Evolutionary conservation across 2,329 filamentous ascomycete species (phyloP), one percentile per base, ranked within the genome.

Genomic region (Ophiostoma quercus): DNA sequence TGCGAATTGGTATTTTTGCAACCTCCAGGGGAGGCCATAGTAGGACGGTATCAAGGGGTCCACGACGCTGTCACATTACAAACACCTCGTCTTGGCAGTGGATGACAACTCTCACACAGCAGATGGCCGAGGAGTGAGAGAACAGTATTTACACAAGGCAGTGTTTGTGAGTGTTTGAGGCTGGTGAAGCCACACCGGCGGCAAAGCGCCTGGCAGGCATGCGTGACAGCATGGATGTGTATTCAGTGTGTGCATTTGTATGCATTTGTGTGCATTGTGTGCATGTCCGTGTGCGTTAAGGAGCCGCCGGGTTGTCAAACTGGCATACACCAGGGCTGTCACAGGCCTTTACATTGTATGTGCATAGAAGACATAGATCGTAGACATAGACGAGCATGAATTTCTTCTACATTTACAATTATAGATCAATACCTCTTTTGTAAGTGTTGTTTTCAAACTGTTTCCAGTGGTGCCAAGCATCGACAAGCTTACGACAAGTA

Each of bases 41-140:
- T 57, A 57, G 51, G 57, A 32, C 57, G 25, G 57, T 62, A 62
- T 62, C 57, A 62, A 62, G 57, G 57, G 51, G 12, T 32, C 57
- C 22, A 14, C 6, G 57, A 34, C 57, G 22, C 57, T 7, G 57
- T 32, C 25, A 62, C 57, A 62, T 62, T 25, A 32, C 25, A 62
- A 62, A 32, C 57, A 32, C 22, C 12, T 51, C 29, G 25, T 62
- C 57, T 62, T 62, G 57, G 57, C 57, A 34, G 57, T 62, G 25
- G 67, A 25, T 34, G 34, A 3, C 5, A 39, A 51, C 11, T 41
- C 3, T 14, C 39, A 63, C 19, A 65, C 47, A 25, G 51, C 7
- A n/a, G n/a, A 51, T 14, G 16, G 51, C 9, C 16, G 51, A 57
- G 11, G 51, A 57, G 51, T 14, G 16, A 16, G n/a, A 47, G 43